Evolutionary conservation across 2,329 filamentous ascomycete species (phyloP).

Genomic region (Neocucurbitaria cava): DNA sequence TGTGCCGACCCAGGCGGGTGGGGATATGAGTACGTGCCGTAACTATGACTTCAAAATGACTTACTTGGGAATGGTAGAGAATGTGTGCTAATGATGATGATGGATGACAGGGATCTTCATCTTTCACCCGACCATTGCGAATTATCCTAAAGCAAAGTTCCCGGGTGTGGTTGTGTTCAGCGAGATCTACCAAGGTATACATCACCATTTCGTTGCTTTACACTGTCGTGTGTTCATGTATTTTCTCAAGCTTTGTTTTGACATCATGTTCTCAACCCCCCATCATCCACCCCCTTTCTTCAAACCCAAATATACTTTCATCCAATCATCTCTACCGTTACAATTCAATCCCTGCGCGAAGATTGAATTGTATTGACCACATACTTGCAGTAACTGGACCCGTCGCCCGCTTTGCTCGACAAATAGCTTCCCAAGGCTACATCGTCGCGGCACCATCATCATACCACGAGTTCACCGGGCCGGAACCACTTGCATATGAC

Average conservation of each 20-base stretch:
- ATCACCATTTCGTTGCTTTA: neutral
- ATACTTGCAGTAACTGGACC: slow-evolving; percentile 74
- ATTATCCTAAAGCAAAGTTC: slow-evolving; percentile 88
- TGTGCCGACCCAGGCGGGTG: slow-evolving; percentile 65
- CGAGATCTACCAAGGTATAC: slow-evolving; percentile 90
- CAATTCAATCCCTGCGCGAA: neutral
- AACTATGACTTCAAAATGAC: no score
- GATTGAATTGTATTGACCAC: neutral
- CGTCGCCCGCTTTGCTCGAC: slow-evolving; percentile 85
- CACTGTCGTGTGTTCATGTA: no score
- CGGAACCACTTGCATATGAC: slow-evolving; percentile 84
- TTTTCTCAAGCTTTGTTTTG: neutral
- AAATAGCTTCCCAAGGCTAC: slow-evolving; percentile 91
- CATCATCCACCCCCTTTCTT: neutral
- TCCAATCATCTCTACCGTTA: neutral
- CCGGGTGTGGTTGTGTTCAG: slow-evolving; percentile 88
- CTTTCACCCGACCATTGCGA: slow-evolving; percentile 84
- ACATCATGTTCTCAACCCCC: no score
- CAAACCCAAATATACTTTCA: neutral
- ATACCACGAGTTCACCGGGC: slow-evolving; percentile 91
- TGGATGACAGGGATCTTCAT: slow-evolving; percentile 75
- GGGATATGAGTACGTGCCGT: slow-evolving; percentile 65
- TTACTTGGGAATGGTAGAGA: neutral
- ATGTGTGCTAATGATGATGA: neutral
- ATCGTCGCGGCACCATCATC: slow-evolving; percentile 90